Base-by-base conservation (phyloP, 192 early-diverging fungal species). In the Funneliformis mosseae region DNA sequence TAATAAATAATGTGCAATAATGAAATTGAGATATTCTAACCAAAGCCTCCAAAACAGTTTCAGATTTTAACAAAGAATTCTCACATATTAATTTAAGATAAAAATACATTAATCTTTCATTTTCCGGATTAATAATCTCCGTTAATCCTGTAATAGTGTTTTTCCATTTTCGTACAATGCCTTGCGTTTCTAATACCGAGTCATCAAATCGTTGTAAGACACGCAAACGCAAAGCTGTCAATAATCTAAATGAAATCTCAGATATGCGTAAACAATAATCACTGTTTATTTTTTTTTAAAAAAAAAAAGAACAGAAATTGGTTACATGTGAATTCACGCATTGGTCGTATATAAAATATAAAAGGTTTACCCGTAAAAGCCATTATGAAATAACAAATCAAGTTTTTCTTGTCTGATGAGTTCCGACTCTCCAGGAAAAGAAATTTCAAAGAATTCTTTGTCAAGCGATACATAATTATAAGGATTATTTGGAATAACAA, bases 401-500 rank as follows among this genome's bases (percentile, higher is more conserved):
- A 86, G 71, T 68, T 90, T 90, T 3, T 81, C 71, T 63, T 79
- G 42, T 39, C 73, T 79, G 6, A 81, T 80, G 8, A 61, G 16
- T 27, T 81, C n/a, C 0, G 69, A 78, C 79, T 87, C 88, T n/a
- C 70, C 75, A 27, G 82, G 79, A 27, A 83, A 62, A 3, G 74
- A 75, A 10, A 90, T 28, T 16, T 79, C 55, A 77, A 81, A 63
- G 71, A 90, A 87, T 77, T 88, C 85, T 21, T 85, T 79, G 71
- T 91, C 90, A 9, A 91, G 55, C 4, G 59, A 74, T 8, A 90
- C 84, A 63, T 85, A 87, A 50, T 90, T 90, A 71, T 84, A 91
- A 12, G 77, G 84, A 71, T 91, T 91, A n/a, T 87, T 70, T 2
- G 84, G 76, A 9, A 88, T 79, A 7, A 88, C 85, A 81, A 91